These are phyloP conservation scores for Phylloporus sp. DNA, from an alignment of 1,284 basidiomycete species.

Conservation along the genomic window DNA sequence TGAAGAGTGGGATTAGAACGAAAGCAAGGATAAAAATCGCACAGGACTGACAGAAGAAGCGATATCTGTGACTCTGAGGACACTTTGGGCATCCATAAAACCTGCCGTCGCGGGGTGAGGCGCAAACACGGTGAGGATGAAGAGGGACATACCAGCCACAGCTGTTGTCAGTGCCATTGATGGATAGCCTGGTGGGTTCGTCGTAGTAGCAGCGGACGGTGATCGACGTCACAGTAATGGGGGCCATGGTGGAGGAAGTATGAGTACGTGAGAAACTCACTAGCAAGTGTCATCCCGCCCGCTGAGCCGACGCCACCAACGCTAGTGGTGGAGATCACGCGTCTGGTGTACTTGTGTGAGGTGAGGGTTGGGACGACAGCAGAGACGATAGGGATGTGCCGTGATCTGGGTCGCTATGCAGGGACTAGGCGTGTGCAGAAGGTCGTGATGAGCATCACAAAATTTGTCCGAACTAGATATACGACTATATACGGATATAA, in stretches of 20 bases:
- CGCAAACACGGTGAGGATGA: neutral
- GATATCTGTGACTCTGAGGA: constrained; percentile 35
- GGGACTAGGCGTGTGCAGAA: too few species aligned
- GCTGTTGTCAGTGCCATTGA: constrained; percentile 40
- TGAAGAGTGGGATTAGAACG: constrained; percentile 23
- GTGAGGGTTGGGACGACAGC: too few species aligned
- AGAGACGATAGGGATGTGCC: too few species aligned
- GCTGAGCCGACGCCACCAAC: too few species aligned
- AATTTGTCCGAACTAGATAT: too few species aligned
- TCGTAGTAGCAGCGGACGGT: constrained; percentile 41
- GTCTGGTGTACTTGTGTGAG: too few species aligned
- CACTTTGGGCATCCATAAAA: constrained; percentile 42
- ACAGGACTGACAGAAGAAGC: constrained; percentile 46
- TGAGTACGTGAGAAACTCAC: constrained; percentile 27
- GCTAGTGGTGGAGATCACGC: too few species aligned
- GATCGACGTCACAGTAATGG: constrained; percentile 5
- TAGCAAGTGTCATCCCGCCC: constrained; percentile 54
- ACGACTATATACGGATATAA: too few species aligned
- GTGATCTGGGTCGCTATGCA: too few species aligned
- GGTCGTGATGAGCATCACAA: too few species aligned
- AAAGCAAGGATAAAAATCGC: neutral
- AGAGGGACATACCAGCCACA: constrained; percentile 43
- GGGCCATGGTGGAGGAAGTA: constrained; percentile 23
- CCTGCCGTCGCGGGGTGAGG: constrained; percentile 28
- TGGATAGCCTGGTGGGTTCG: constrained; percentile 31